Conservation (phyloP, 2,329 filamentous ascomycete species). For the Ascochyta fabae region DNA sequence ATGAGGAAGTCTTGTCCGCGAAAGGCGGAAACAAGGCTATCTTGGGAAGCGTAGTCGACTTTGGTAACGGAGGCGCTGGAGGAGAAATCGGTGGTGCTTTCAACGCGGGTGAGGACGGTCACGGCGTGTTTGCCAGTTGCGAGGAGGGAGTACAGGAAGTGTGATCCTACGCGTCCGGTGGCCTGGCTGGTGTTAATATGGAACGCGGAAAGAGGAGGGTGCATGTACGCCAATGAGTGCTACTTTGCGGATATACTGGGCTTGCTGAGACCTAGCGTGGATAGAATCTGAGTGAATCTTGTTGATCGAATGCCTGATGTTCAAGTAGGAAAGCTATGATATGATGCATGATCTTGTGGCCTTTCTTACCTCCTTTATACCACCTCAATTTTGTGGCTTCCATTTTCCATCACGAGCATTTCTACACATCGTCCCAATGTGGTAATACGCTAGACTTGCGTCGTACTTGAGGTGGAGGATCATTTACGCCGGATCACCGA, state of each 20-base stretch:
- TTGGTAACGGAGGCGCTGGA: constrained; percentile 45
- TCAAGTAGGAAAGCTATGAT: no score
- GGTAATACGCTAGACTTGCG: constrained; percentile 1
- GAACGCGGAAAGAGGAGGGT: not conserved
- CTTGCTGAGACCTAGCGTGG: constrained; percentile 4
- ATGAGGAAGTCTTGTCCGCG: constrained; percentile 49
- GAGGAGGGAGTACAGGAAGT: constrained; percentile 49
- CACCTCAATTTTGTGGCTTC: not conserved
- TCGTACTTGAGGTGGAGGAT: constrained; percentile 3
- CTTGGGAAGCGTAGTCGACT: constrained; percentile 40
- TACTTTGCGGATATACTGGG: constrained; percentile 31
- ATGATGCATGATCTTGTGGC: no score
- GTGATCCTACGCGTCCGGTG: constrained; percentile 47
- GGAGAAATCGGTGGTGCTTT: constrained; percentile 52
- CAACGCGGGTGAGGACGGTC: constrained; percentile 51
- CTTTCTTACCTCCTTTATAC: not conserved
- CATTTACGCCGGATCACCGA: constrained; percentile 1
- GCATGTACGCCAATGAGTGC: constrained; percentile 48
- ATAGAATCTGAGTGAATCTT: no score
- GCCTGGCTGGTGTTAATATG: constrained; percentile 27
- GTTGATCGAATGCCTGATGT: no score
- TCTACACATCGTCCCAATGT: not conserved
- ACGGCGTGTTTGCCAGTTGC: constrained; percentile 28
- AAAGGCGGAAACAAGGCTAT: constrained; percentile 43
- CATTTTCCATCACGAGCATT: not conserved